Conservation (phyloP, 352 stramenopile genomes). For the Globisporangium ultimum region DNA sequence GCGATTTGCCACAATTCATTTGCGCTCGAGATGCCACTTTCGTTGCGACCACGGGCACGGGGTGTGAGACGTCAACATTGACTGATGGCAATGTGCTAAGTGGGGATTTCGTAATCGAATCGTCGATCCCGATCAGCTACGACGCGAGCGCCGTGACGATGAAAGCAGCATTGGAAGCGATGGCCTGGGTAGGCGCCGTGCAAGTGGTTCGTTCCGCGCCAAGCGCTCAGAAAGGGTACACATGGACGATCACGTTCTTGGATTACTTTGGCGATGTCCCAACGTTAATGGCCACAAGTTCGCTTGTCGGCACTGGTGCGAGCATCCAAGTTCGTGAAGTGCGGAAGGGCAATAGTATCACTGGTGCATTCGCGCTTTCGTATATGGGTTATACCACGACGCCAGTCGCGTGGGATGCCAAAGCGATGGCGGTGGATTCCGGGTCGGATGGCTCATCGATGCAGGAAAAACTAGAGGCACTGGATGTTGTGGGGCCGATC, state of each 20-base stretch:
- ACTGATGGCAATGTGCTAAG: slow-evolving; percentile 74
- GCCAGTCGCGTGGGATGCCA: slow-evolving; percentile 46
- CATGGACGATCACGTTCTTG: slow-evolving; percentile 74
- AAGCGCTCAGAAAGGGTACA: slow-evolving; percentile 59
- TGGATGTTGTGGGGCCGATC: slow-evolving; percentile 47
- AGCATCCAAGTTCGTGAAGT: slow-evolving; percentile 55
- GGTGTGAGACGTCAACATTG: slow-evolving; percentile 57
- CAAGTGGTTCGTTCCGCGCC: slow-evolving; percentile 48
- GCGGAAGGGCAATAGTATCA: slow-evolving; percentile 68
- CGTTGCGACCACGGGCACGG: slow-evolving; percentile 15
- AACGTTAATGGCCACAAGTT: slow-evolving; percentile 49
- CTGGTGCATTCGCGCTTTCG: slow-evolving; percentile 52
- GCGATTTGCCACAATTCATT: slow-evolving; percentile 70
- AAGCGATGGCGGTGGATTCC: slow-evolving; percentile 30
- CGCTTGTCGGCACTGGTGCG: slow-evolving; percentile 56
- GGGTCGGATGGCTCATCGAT: slow-evolving; percentile 52
- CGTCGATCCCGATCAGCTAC: slow-evolving; percentile 53
- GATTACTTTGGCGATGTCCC: slow-evolving; percentile 72
- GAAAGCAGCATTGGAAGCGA: slow-evolving; percentile 49
- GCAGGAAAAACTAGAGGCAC: slow-evolving; percentile 67
- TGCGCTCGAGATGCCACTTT: slow-evolving; percentile 53
- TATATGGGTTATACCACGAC: slow-evolving; percentile 41
- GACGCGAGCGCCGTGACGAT: slow-evolving; percentile 43
- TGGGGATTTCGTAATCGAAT: slow-evolving; percentile 68
- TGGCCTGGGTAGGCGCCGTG: slow-evolving; percentile 58